These are phyloP conservation scores for Claviceps digitariae DNA, from an alignment of 2,329 filamentous ascomycete species.

Conservation along the genomic window DNA sequence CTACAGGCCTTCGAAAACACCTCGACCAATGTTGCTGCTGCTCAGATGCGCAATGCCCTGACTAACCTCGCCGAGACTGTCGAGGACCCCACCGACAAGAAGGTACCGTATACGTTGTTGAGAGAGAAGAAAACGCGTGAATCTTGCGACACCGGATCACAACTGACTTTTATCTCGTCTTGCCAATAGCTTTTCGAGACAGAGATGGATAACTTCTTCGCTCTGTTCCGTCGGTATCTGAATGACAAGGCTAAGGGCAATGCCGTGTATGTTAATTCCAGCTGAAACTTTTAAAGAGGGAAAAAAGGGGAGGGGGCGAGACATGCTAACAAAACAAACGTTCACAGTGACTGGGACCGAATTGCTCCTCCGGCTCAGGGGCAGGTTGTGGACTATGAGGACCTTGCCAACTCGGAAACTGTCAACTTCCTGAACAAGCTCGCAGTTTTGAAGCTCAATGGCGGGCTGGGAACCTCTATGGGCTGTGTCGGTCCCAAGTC, in stretches of 20 bases:
- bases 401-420: slow-evolving; percentile 77
- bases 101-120: slow-evolving; percentile 44
- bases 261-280: slow-evolving; percentile 45
- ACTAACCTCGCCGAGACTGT: slow-evolving; percentile 87
- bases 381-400: slow-evolving; percentile 91
- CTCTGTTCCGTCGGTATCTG: slow-evolving; percentile 92
- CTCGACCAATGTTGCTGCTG: slow-evolving; percentile 92
- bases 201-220: slow-evolving; percentile 99
- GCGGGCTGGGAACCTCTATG: slow-evolving; percentile 98
- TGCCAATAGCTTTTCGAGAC: slow-evolving; percentile 71
- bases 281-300: not conserved
- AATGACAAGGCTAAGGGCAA: slow-evolving; percentile 99
- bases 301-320: not conserved
- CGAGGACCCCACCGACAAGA: slow-evolving; percentile 65
- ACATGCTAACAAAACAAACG: slow-evolving; percentile 1
- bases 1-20: slow-evolving; percentile 94
- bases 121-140: not conserved
- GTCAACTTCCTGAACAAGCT: slow-evolving; percentile 95
- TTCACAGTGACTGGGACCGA: slow-evolving; percentile 79
- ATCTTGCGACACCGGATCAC: not conserved
- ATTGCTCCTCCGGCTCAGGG: slow-evolving; percentile 86
- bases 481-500: slow-evolving; percentile 98
- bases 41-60: slow-evolving; percentile 96
- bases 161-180: slow-evolving; percentile 2
- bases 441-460: slow-evolving; percentile 97